Base-by-base conservation (phyloP, 768 basidiomycete genomes). In the Mycena polygramma region DNA sequence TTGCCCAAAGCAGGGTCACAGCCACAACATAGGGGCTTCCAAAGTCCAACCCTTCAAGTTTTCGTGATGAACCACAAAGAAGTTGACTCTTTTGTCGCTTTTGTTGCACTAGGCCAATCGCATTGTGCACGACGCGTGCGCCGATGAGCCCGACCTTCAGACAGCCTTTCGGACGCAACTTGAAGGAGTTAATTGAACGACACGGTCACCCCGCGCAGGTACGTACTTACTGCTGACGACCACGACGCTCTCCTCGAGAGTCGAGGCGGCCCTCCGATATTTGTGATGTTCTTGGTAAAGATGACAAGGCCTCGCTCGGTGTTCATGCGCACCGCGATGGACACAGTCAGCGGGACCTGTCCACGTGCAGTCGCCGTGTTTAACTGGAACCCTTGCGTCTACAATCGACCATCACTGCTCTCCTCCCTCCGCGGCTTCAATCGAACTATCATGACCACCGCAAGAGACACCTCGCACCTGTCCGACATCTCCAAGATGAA, bases 401-500 rank as follows among this genome's bases (percentile, higher is more conserved):
- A 17, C 45, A 46, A 19, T 46, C 45, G 15, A 57, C 41, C 43
- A 36, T 4, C 30, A 66, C 36, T 26, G 2, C 19, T 11, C 43
- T 36, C 26, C 26, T 54, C 48, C 17, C 7, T 39, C 39, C 19
- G 30, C 20, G 46, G 37, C 51, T 55, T 22, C 24, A 20, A 14
- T 22, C 57, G 49, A 30, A 61, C 26, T 39, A 58, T 37, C 17
- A 63, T 57, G 53, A 61, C 54, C 36, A 13, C 64, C 49, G 15
- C 69, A 26, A 62, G 65, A 52, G 66, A 68, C 41, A 62, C 63
- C 0, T 66, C 69, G 2, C 69, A 70, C 37, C 80, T 78, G 49
- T 71, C 79, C 8, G 88, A 87, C 66, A 86, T 90, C 49, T 79
- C 81, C 30, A 85, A 83, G 68, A 82, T 81, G 75, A 79, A 80